Base-by-base conservation (phyloP, 192 early-diverging fungal species). In the Lobulomyces angularis region DNA sequence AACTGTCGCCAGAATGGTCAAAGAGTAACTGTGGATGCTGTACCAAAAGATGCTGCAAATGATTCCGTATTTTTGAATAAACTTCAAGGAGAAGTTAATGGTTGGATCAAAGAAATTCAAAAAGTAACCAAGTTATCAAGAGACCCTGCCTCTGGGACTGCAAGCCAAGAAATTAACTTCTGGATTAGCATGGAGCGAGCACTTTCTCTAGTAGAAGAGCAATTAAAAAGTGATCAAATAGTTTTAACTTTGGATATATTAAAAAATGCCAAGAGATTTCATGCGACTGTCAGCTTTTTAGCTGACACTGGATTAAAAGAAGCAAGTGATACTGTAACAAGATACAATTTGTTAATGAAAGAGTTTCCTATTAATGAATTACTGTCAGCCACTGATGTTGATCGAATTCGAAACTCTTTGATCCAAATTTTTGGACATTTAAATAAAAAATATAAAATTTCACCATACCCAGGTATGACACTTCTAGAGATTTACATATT, bases 21-120 rank as follows among this genome's bases (percentile, higher is more conserved):
- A 35, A 77, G 84, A 30, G 65, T 81, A 0, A 79, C 77, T 2
- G 81, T 81, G 5, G 86, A 89, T 37, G 78, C 77, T 0, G 46
- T 96, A 17, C 80, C 81, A 12, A 56, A 74, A 0, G 66, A 64
- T 17, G 62, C 82, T 32, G 65, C 85, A 23, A 65, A 71, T 1
- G 89, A 99, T 46, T 85, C 88, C 1, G 57, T 69, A 2, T 87
- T 97, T 37, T 62, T 97, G 18, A 97, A 99, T 64, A 80, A 82
- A 51, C 69, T 99, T 31, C 94, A 97, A 58, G 65, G 69, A 39
- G 88, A 92, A 47, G 94, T 99, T 26, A 97, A 97, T 48, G 81
- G 80, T 4, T 99, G 96, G 96, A 88, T 97, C 59, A 91, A 90
- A 53, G 96, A 97, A 58, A 97, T 99, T 55, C 91, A 97, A 51